phyloP scores from a whole-genome alignment of 164 flowering plant genomes.

The Sedum album region DNA sequence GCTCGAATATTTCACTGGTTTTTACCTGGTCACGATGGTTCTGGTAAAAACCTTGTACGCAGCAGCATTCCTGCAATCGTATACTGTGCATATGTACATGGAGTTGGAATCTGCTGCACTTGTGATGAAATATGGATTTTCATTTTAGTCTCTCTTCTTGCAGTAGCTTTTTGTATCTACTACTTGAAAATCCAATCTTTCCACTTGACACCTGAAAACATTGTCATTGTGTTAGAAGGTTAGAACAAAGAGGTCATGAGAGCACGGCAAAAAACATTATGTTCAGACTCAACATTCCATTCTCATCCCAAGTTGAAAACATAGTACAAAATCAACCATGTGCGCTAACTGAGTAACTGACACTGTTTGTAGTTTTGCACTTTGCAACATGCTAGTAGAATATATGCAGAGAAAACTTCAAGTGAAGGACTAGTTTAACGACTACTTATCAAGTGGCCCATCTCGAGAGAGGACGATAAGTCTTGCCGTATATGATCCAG shows the following conservation, averaged over 20 bases:
- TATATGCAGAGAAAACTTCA: not conserved
- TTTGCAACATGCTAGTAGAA: not conserved
- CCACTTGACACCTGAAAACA: not conserved
- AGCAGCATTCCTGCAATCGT: not conserved
- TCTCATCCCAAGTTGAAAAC: not conserved
- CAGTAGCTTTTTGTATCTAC: slow-evolving; percentile 3
- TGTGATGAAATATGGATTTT: not conserved
- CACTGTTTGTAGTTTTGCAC: not conserved
- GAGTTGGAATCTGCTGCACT: not conserved
- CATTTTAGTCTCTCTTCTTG: not conserved
- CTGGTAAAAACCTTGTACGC: not conserved
- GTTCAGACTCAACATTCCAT: slow-evolving; percentile 1
- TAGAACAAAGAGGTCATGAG: not conserved
- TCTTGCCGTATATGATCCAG: not conserved
- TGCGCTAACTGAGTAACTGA: not conserved
- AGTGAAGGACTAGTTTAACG: not conserved
- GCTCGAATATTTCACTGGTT: not conserved
- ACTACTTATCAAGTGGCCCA: not conserved
- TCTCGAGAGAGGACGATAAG: not conserved
- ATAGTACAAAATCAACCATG: not conserved
- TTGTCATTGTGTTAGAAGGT: not conserved
- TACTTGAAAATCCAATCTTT: not conserved
- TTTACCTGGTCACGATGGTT: not conserved
- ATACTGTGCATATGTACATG: not conserved
- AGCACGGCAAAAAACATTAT: not conserved